phyloP scores from a whole-genome alignment of 2,329 filamentous ascomycete genomes.

The Akanthomyces dipterigenus region DNA sequence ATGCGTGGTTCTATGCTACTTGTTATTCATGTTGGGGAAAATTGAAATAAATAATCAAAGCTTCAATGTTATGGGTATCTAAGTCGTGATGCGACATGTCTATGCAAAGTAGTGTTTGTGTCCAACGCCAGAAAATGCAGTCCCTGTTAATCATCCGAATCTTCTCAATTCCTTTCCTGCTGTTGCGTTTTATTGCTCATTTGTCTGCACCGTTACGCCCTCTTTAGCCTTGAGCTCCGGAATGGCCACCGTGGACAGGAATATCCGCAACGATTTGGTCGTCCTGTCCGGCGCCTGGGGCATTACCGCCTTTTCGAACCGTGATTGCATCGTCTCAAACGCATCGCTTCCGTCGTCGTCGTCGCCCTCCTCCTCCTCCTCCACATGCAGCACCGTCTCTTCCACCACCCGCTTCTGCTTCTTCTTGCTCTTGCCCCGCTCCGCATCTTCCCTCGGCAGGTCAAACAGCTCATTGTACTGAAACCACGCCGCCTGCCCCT shows the following conservation, averaged over 20 bases:
- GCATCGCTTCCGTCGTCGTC: constrained; percentile 31
- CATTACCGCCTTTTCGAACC: constrained; percentile 47
- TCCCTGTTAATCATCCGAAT: background rate
- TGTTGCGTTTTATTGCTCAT: constrained; percentile 19
- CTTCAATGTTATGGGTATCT: constrained; percentile 7
- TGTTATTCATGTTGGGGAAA: background rate
- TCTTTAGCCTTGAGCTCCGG: constrained; percentile 46
- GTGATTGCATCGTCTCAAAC: constrained; percentile 53
- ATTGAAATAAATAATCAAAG: background rate
- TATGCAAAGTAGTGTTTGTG: background rate
- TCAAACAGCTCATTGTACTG: constrained; percentile 54
- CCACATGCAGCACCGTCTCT: constrained; percentile 33
- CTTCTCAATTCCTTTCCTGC: background rate
- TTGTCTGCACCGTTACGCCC: constrained; percentile 42
- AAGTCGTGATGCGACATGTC: background rate
- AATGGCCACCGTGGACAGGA: constrained; percentile 48
- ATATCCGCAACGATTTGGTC: constrained; percentile 52
- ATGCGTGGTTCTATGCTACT: background rate
- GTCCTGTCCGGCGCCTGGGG: constrained; percentile 38
- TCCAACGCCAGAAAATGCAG: constrained; percentile 10
- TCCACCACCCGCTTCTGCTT: constrained; percentile 32
- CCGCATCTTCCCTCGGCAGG: constrained; percentile 27
- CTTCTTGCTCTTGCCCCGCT: constrained; percentile 20
- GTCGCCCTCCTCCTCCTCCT: constrained; percentile 15
- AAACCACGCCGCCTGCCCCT: constrained; percentile 38